phyloP scores from a whole-genome alignment of 2,329 filamentous ascomycete genomes.

The Colletotrichum sp. region DNA sequence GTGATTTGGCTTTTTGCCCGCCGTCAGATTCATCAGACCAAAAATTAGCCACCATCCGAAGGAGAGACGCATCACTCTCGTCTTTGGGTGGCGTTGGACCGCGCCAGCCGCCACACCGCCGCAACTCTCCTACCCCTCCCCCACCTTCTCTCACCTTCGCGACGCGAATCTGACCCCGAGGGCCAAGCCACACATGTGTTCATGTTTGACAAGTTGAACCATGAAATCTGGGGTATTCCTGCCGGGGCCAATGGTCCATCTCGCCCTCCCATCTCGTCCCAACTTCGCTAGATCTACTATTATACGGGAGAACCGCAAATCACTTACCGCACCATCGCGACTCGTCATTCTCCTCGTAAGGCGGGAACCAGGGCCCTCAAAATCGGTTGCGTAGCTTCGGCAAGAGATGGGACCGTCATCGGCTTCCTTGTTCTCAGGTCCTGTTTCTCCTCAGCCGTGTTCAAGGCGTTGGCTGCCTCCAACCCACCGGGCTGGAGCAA shows the following conservation, averaged over 20 bases:
- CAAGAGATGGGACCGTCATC: not conserved
- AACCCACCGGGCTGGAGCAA: not conserved
- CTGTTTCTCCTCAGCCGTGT: not conserved
- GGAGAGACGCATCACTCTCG: not conserved
- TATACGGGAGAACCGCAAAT: not conserved
- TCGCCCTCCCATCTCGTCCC: not conserved
- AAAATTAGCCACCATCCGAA: not conserved
- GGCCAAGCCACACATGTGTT: not conserved
- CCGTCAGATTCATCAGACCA: not conserved
- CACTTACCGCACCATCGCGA: not conserved
- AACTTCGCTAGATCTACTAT: not conserved
- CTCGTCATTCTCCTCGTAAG: not conserved
- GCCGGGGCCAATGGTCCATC: not conserved
- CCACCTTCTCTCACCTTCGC: not conserved
- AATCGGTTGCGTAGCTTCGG: not conserved
- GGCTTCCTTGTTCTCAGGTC: not conserved
- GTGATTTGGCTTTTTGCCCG: not conserved
- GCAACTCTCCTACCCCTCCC: not conserved
- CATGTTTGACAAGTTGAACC: slow-evolving; percentile 9
- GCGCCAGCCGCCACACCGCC: not conserved
- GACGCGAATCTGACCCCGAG: slow-evolving; percentile 5
- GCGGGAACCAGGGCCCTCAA: not conserved
- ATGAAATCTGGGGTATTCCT: not conserved
- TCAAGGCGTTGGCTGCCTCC: not conserved
- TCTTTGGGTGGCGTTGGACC: not conserved